Evolutionary conservation across 176 grass and related monocot genomes (phyloP).

Genomic region (Dendrocalamus sinicus): DNA sequence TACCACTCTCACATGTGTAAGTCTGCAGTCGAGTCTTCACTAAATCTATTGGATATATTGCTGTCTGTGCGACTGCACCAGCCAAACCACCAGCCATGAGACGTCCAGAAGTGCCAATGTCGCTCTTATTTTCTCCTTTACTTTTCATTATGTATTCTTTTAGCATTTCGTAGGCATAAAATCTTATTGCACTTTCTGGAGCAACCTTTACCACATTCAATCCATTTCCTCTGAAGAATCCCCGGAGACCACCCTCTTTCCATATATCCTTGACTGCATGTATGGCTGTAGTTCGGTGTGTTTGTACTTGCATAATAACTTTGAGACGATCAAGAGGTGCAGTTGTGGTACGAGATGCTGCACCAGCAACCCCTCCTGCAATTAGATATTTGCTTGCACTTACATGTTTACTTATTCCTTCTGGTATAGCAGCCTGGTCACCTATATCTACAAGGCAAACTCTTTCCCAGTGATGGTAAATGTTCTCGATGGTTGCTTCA

Average conservation of each 20-base stretch:
- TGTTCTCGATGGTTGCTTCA: constrained; percentile 89
- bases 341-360: constrained; percentile 74
- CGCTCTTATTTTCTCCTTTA: constrained; percentile 63
- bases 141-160: constrained; percentile 78
- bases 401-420: constrained; percentile 78
- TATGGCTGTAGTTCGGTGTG: constrained; percentile 39
- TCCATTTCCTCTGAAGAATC: constrained; percentile 86
- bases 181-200: constrained; percentile 89
- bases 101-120: constrained; percentile 76
- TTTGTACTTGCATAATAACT: constrained; percentile 86
- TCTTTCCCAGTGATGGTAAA: constrained; percentile 92
- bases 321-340: constrained; percentile 90
- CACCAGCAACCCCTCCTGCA: constrained; percentile 81
- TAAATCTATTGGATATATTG: constrained; percentile 85
- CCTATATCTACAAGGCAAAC: constrained; percentile 87
- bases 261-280: constrained; percentile 69
- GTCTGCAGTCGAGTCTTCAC: constrained; percentile 87
- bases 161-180: constrained; percentile 80
- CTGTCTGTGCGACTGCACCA: constrained; percentile 79
- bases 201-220: constrained; percentile 90
- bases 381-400: constrained; percentile 83
- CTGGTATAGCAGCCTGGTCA: constrained; percentile 78
- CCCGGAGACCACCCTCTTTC: constrained; percentile 64
- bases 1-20: constrained; percentile 50
- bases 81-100: constrained; percentile 82